A percentile compares a stretch with the other conserved stretches of the same genome.
Conservation (phyloP, 2,329 filamentous ascomycete species). For the Hirsutella minnesotensis region DNA sequence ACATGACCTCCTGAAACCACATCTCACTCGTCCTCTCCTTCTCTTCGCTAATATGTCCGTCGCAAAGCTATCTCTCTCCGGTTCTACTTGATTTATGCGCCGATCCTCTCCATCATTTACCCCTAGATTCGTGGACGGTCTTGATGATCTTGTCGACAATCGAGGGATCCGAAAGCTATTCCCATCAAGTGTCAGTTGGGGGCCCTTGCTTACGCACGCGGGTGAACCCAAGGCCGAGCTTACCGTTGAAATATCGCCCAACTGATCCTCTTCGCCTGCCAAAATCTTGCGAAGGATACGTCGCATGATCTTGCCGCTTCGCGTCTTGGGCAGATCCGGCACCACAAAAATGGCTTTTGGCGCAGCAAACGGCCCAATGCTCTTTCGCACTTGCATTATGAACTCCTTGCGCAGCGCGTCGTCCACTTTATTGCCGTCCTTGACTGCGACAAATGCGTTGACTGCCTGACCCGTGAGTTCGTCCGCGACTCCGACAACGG, state of each 20-base stretch:
- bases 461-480: slow-evolving; percentile 95
- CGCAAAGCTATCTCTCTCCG: too few relatives aligned
- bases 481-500: slow-evolving; percentile 85
- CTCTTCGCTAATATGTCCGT: too few relatives aligned
- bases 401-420: slow-evolving; percentile 88
- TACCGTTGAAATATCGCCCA: slow-evolving; percentile 87
- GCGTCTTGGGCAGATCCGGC: slow-evolving; percentile 90
- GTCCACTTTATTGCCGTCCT: slow-evolving; percentile 63
- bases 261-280: slow-evolving; percentile 90
- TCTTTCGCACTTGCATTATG: slow-evolving; percentile 88
- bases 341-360: slow-evolving; percentile 89
- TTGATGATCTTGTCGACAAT: slow-evolving; percentile 86
- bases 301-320: slow-evolving; percentile 98
- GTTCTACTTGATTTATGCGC: not conserved
- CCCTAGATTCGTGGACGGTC: slow-evolving; percentile 54
- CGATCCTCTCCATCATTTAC: slow-evolving; percentile 27
- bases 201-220: not conserved
- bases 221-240: slow-evolving; percentile 22
- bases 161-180: slow-evolving; percentile 72
- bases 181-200: not conserved
- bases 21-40: too few relatives aligned
- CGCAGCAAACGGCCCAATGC: slow-evolving; percentile 92
- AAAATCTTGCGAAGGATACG: slow-evolving; percentile 95
- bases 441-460: slow-evolving; percentile 90
- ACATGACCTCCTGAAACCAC: too few relatives aligned